A percentile compares a stretch with the other conserved stretches of the same genome.
Conservation (phyloP, 305 asterid species). For the Striga hermonthica region DNA sequence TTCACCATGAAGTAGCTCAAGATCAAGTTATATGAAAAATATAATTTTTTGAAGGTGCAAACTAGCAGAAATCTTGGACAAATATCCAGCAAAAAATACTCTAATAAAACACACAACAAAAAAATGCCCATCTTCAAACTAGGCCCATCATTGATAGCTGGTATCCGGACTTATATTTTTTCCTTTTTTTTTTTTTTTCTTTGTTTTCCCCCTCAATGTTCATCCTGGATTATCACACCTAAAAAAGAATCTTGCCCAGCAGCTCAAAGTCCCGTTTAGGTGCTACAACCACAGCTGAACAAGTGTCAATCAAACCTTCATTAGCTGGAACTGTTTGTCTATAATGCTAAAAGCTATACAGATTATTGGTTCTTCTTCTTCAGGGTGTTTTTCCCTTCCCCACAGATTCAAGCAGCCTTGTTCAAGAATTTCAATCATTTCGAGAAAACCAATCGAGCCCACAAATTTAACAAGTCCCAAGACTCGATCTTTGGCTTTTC, state of each 20-base stretch:
- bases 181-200: not conserved
- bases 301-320: slow-evolving; percentile 13
- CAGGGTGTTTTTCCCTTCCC: slow-evolving; percentile 48
- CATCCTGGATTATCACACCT: slow-evolving; percentile 20
- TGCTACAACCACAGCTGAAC: slow-evolving; percentile 27
- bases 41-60: too few species aligned
- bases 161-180: slow-evolving; percentile 12
- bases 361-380: slow-evolving; percentile 64
- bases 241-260: slow-evolving; percentile 24
- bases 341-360: slow-evolving; percentile 78
- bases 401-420: slow-evolving; percentile 52
- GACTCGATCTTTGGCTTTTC: slow-evolving; percentile 34
- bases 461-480: slow-evolving; percentile 29
- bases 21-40: too few species aligned
- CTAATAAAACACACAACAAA: not conserved
- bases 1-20: too few species aligned
- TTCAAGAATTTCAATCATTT: slow-evolving; percentile 41
- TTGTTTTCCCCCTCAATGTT: slow-evolving; percentile 9
- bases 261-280: not conserved
- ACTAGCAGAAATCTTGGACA: too few species aligned
- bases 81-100: too few species aligned
- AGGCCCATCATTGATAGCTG: slow-evolving; percentile 12
- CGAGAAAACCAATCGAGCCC: slow-evolving; percentile 44
- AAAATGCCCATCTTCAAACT: slow-evolving; percentile 24
- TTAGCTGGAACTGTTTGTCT: not conserved